phyloP scores from a whole-genome alignment of 2,329 filamentous ascomycete species.

The Torrubiella hemipterigena region DNA sequence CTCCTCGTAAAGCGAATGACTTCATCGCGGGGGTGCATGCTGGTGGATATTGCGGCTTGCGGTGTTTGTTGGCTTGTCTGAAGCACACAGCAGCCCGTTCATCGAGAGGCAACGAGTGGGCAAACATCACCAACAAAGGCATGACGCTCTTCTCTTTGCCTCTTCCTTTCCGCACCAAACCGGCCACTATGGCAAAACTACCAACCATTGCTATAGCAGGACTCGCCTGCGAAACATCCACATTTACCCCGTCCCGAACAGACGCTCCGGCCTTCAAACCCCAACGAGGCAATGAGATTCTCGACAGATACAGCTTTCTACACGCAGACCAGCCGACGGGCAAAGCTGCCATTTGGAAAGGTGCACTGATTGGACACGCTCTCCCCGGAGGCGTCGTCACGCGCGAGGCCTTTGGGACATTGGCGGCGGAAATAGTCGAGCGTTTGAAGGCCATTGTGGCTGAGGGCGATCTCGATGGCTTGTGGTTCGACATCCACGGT shows the following conservation, averaged over 20 bases:
- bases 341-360: conserved; percentile 32
- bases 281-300: conserved; percentile 27
- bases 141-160: not conserved
- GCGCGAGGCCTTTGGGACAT: conserved; percentile 29
- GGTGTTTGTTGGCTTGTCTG: too few species aligned
- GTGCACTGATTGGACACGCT: conserved; percentile 37
- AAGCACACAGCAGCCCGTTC: too few species aligned
- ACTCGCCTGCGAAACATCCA: conserved; percentile 41
- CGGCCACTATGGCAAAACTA: conserved; percentile 6
- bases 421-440: conserved; percentile 26
- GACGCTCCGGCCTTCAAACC: conserved; percentile 36
- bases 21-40: too few species aligned
- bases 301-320: conserved; percentile 33
- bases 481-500: conserved; percentile 45
- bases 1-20: too few species aligned
- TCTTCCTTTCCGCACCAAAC: not conserved
- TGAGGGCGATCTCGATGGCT: conserved; percentile 25
- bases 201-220: conserved; percentile 39
- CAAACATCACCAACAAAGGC: too few species aligned
- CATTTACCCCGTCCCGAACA: conserved; percentile 38
- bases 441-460: conserved; percentile 25
- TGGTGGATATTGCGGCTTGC: too few species aligned
- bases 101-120: too few species aligned
- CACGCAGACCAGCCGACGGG: conserved; percentile 25
- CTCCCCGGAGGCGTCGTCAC: conserved; percentile 36